A percentile compares a stretch with the other conserved stretches of the same genome.
Evolutionary conservation across 1,284 basidiomycete genomes (phyloP).

Genomic region (Chalciporus piperatoides): DNA sequence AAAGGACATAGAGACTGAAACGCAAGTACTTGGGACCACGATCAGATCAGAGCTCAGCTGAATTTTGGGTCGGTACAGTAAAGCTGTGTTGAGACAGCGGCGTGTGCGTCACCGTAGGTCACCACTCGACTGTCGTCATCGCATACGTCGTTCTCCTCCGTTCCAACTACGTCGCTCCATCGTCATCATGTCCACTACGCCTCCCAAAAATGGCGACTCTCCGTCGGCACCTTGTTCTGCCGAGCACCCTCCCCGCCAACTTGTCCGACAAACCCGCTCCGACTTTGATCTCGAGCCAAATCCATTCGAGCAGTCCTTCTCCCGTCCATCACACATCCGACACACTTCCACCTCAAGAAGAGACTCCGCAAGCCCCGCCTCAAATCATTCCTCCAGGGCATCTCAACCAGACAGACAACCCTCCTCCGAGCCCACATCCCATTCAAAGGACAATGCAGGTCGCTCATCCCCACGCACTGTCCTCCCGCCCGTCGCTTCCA

Average conservation of each 20-base stretch:
- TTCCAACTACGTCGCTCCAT: conserved; percentile 8
- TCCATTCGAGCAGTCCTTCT: conserved; percentile 94
- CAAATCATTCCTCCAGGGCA: conserved; percentile 37
- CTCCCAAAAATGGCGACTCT: conserved; percentile 28
- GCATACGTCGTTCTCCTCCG: neutral
- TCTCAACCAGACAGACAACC: conserved; percentile 39
- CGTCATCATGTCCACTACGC: conserved; percentile 31
- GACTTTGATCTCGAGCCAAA: conserved; percentile 90
- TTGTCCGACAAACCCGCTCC: conserved; percentile 45
- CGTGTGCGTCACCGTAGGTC: conserved; percentile 19
- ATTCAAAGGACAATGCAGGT: conserved; percentile 35
- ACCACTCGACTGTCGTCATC: conserved; percentile 14
- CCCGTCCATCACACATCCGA: conserved; percentile 51
- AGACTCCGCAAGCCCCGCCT: conserved; percentile 39
- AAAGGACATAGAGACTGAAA: conserved; percentile 16
- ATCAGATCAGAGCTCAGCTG: conserved; percentile 22
- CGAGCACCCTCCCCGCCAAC: conserved; percentile 23
- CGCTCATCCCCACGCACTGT: conserved; percentile 51
- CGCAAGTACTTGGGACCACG: conserved; percentile 29
- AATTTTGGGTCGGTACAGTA: conserved; percentile 14
- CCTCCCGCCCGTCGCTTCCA: conserved; percentile 82
- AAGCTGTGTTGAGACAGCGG: conserved; percentile 25
- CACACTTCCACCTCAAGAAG: conserved; percentile 38
- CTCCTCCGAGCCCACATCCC: conserved; percentile 31
- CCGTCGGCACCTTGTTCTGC: conserved; percentile 19